phyloP scores from a whole-genome alignment of 345 rosid genomes.

The Arabidopsis suecica region DNA sequence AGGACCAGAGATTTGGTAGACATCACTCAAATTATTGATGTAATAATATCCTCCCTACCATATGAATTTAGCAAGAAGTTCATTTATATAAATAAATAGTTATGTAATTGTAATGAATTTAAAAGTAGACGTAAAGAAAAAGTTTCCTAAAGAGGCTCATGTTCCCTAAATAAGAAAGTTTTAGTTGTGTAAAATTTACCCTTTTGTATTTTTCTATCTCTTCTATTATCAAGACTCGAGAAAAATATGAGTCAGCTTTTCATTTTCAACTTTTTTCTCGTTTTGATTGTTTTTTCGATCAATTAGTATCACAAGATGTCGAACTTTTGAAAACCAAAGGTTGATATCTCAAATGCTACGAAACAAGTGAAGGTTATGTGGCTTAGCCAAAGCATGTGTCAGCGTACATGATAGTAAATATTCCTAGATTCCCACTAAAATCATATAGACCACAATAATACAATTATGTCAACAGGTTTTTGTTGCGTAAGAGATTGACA shows the following conservation, averaged over 20 bases:
- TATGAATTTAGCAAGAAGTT: constrained; percentile 1
- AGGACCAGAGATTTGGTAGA: constrained; percentile 35
- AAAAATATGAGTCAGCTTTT: neutral
- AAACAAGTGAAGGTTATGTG: no score
- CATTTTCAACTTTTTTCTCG: no score
- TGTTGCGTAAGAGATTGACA: neutral
- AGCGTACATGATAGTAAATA: no score
- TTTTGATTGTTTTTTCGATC: no score
- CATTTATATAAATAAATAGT: constrained; percentile 34
- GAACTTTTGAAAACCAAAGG: no score
- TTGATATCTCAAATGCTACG: no score
- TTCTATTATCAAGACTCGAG: neutral
- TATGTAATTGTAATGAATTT: constrained; percentile 25
- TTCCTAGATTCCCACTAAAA: neutral
- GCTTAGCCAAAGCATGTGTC: no score
- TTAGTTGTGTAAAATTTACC: neutral
- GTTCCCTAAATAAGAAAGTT: constrained; percentile 9
- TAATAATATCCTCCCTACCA: constrained; percentile 6
- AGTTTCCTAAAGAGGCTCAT: neutral
- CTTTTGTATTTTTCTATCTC: neutral
- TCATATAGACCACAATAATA: neutral
- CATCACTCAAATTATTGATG: constrained; percentile 28
- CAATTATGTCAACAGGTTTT: neutral
- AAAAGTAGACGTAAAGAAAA: constrained; percentile 25
- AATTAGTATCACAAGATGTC: no score